Evolutionary conservation across 345 rosid genomes (phyloP).

Genomic region (Bruguiera sexangula): DNA sequence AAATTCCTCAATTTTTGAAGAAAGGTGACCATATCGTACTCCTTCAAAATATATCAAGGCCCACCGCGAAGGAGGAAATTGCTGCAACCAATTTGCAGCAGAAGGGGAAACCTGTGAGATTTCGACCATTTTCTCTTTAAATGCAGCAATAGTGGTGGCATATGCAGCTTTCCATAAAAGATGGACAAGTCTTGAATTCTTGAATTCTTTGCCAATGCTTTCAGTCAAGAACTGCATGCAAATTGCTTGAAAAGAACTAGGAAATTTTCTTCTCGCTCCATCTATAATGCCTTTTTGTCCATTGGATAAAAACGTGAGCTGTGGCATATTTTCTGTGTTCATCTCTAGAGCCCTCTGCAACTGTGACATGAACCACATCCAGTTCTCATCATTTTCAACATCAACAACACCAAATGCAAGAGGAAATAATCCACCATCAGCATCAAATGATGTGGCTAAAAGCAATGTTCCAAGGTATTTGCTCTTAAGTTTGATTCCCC

Average conservation of each 20-base stretch:
- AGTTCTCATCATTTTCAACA: constrained; percentile 46
- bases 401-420: constrained; percentile 57
- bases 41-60: constrained; percentile 48
- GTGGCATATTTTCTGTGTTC: constrained; percentile 33
- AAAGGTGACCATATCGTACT: constrained; percentile 41
- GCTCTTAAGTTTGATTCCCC: constrained; percentile 45
- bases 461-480: constrained; percentile 57
- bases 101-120: constrained; percentile 43
- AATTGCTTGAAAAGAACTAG: constrained; percentile 35
- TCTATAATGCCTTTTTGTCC: constrained; percentile 40
- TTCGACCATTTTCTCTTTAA: constrained; percentile 48
- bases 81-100: constrained; percentile 48
- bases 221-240: constrained; percentile 46
- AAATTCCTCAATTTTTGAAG: constrained; percentile 48
- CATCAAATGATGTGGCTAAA: constrained; percentile 51
- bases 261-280: constrained; percentile 39
- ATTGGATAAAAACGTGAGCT: constrained; percentile 38
- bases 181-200: constrained; percentile 45
- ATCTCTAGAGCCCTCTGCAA: constrained; percentile 45
- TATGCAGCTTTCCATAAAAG: constrained; percentile 59
- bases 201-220: constrained; percentile 46
- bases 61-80: constrained; percentile 45
- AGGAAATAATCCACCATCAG: constrained; percentile 53
- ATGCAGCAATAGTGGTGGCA: constrained; percentile 39
- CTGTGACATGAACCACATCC: constrained; percentile 61